Percentiles rank a stretch among this genome's conserved stretches.
Conservation (phyloP, 2,329 filamentous ascomycete genomes). For the Sporothrix inflata region DNA sequence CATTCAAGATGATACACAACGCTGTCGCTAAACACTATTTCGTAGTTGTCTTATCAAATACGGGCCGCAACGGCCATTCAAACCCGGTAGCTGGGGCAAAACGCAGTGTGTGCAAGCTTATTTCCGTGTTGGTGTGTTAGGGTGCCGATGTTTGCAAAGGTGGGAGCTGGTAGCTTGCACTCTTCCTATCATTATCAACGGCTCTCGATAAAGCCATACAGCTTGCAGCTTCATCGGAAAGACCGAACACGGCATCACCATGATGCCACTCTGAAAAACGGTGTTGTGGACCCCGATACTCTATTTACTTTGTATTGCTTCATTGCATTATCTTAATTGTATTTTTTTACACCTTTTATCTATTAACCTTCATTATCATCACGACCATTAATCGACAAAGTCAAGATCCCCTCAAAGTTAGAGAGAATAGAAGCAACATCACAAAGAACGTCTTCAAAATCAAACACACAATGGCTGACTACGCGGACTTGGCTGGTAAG, state of each 20-base stretch:
- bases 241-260: neutral
- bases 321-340: too few species aligned
- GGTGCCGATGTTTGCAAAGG: neutral
- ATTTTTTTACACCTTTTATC: too few species aligned
- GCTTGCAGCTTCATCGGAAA: neutral
- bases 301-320: too few species aligned
- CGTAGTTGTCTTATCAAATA: neutral
- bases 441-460: too few species aligned
- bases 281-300: too few species aligned
- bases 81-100: too few species aligned
- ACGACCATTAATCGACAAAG: too few species aligned
- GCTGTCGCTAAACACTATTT: neutral
- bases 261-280: neutral
- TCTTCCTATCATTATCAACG: neutral
- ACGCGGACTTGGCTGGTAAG: conserved; percentile 1
- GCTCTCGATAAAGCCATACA: neutral
- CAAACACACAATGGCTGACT: neutral
- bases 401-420: too few species aligned
- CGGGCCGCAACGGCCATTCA: neutral
- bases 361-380: too few species aligned
- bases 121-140: neutral
- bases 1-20: neutral
- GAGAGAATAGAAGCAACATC: too few species aligned
- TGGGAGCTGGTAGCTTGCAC: neutral
- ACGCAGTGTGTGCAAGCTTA: too few species aligned